These are phyloP conservation scores for Retiboletus fuscus DNA, from an alignment of 1,284 basidiomycete species.

Conservation along the genomic window DNA sequence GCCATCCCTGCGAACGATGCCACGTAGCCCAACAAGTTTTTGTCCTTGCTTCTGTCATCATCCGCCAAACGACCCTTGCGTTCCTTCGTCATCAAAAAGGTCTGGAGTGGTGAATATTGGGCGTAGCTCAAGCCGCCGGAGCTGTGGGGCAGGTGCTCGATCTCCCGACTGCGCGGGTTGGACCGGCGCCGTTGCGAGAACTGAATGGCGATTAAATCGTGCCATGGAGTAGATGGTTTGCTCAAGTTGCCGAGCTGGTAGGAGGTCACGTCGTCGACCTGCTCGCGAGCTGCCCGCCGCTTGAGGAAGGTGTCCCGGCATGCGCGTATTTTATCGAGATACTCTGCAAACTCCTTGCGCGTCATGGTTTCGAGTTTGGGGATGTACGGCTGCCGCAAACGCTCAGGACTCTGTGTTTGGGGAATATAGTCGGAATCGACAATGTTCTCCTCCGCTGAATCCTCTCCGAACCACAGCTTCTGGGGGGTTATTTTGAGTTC, in stretches of 20 bases:
- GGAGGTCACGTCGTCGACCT: slow-evolving; percentile 32
- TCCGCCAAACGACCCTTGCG: slow-evolving; percentile 70
- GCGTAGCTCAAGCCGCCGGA: slow-evolving; percentile 73
- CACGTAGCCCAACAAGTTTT: slow-evolving; percentile 33
- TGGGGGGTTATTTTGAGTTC: slow-evolving; percentile 66
- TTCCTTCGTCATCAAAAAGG: slow-evolving; percentile 60
- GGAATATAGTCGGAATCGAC: slow-evolving; percentile 47
- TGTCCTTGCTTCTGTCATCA: slow-evolving; percentile 28
- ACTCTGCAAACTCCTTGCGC: slow-evolving; percentile 65
- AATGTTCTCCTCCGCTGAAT: slow-evolving; percentile 34
- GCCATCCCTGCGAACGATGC: slow-evolving; percentile 50
- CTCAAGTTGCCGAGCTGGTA: slow-evolving; percentile 49
- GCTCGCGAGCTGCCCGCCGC: slow-evolving; percentile 48
- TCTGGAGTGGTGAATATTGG: slow-evolving; percentile 63
- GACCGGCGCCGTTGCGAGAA: slow-evolving; percentile 48
- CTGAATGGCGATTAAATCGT: slow-evolving; percentile 53
- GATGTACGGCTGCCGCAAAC: slow-evolving; percentile 43
- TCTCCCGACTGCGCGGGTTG: slow-evolving; percentile 52
- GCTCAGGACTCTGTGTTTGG: slow-evolving; percentile 25
- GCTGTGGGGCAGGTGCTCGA: slow-evolving; percentile 74
- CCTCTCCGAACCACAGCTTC: slow-evolving; percentile 26
- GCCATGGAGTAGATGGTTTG: slow-evolving; percentile 47
- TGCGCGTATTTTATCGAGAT: slow-evolving; percentile 66
- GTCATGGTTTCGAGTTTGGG: slow-evolving; percentile 63
- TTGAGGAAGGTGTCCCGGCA: slow-evolving; percentile 64